Conservation (phyloP, 148 eudicot species). For the Bassia scoparia region DNA sequence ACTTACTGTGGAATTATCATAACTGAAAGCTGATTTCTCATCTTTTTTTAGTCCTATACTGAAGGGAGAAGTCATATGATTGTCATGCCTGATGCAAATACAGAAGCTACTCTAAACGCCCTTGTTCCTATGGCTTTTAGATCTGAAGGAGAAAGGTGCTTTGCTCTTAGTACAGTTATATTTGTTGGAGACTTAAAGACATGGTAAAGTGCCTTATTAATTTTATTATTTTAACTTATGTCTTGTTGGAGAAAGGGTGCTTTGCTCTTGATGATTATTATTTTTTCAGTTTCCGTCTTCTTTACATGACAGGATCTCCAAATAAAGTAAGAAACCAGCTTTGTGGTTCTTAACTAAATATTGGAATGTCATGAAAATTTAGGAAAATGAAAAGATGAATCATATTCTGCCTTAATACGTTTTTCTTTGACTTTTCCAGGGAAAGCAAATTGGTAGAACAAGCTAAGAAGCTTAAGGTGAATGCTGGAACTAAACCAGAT, state of each 20-base stretch:
- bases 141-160: constrained; percentile 69
- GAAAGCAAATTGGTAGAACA: constrained; percentile 51
- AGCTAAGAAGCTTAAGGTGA: constrained; percentile 49
- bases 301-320: too few species aligned
- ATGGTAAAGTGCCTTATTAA: constrained; percentile 41
- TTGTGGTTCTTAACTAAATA: background rate
- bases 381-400: background rate
- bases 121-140: constrained; percentile 70
- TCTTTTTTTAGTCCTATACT: constrained; percentile 49
- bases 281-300: too few species aligned
- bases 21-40: background rate
- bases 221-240: background rate
- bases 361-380: background rate
- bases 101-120: constrained; percentile 51
- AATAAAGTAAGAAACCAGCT: too few species aligned
- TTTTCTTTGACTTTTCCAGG: too few species aligned
- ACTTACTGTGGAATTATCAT: background rate
- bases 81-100: constrained; percentile 76
- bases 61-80: constrained; percentile 65
- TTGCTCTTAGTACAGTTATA: constrained; percentile 52
- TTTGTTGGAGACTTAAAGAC: constrained; percentile 64
- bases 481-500: constrained; percentile 64
- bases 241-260: too few species aligned
- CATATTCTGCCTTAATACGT: too few species aligned
- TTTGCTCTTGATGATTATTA: too few species aligned